phyloP scores from a whole-genome alignment of 2,329 filamentous ascomycete species.

The Magnaporthiopsis incrustans region DNA sequence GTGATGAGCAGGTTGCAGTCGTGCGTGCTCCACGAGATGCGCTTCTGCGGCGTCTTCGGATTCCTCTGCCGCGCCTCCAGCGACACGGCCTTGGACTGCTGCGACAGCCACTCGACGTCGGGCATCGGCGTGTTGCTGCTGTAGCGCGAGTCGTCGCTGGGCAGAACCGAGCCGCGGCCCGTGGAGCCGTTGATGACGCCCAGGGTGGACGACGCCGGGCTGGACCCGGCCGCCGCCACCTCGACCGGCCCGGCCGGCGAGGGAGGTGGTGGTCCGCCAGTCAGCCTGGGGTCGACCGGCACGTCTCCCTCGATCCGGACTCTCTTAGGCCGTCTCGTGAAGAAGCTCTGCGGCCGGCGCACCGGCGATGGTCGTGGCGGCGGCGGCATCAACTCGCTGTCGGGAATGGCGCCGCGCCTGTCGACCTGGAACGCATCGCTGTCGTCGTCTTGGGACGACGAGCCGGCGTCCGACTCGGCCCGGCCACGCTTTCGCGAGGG shows the following conservation, averaged over 20 bases:
- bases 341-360: not conserved
- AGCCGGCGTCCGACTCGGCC: not conserved
- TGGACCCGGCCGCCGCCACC: no score
- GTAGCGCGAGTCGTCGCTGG: conserved; percentile 1
- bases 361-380: conserved; percentile 3
- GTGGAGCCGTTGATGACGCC: not conserved
- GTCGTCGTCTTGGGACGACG: not conserved
- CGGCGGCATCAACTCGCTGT: conserved; percentile 10
- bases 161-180: not conserved
- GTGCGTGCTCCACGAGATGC: conserved; percentile 31
- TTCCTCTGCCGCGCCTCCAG: conserved; percentile 22
- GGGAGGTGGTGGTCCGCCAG: not conserved
- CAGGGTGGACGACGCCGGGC: no score
- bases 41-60: conserved; percentile 21
- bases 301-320: conserved; percentile 1
- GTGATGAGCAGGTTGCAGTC: conserved; percentile 34
- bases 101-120: conserved; percentile 19
- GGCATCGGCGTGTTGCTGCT: conserved; percentile 9
- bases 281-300: conserved; percentile 4
- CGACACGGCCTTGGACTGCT: conserved; percentile 18
- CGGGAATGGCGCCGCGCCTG: conserved; percentile 12
- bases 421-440: conserved; percentile 16
- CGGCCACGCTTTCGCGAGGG: not conserved
- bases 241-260: no score
- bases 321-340: not conserved